phyloP scores from a whole-genome alignment of 73 alveolate species.

The Paramecium sexaurelia region DNA sequence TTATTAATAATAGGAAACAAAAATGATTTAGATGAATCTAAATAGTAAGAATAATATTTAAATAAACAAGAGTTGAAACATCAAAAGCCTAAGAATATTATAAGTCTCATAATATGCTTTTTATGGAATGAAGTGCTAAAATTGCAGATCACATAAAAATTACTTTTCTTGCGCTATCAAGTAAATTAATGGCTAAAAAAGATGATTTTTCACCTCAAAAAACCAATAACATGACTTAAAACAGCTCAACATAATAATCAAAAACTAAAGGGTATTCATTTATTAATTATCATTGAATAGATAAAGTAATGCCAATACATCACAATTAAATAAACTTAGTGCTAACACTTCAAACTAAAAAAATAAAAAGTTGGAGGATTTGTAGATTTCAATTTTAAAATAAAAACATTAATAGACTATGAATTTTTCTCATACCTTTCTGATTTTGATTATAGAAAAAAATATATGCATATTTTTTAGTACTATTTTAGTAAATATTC shows the following conservation, averaged over 20 bases:
- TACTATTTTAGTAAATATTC: too few relatives aligned
- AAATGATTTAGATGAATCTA: conserved; percentile 59
- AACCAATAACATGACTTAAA: not conserved
- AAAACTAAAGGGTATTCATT: not conserved
- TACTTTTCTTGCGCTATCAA: conserved; percentile 58
- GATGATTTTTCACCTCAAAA: conserved; percentile 40
- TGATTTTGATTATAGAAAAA: not conserved
- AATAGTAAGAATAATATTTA: conserved; percentile 22
- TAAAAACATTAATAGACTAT: too few relatives aligned
- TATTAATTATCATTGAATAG: not conserved
- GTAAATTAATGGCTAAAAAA: conserved; percentile 66
- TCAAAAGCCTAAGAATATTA: conserved; percentile 53
- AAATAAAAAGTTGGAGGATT: not conserved
- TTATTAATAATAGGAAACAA: conserved; percentile 62
- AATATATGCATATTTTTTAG: too few relatives aligned
- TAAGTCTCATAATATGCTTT: conserved; percentile 58
- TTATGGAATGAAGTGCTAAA: conserved; percentile 65
- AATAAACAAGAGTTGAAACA: conserved; percentile 58
- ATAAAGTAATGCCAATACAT: not conserved
- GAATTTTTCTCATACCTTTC: not conserved
- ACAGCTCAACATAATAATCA: not conserved
- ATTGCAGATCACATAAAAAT: conserved; percentile 61
- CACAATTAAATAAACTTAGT: not conserved
- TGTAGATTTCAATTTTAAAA: too few relatives aligned
- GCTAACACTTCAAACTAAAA: not conserved